Base-by-base conservation (phyloP, 1,284 basidiomycete genomes). In the Ceratobasidium sp. region DNA sequence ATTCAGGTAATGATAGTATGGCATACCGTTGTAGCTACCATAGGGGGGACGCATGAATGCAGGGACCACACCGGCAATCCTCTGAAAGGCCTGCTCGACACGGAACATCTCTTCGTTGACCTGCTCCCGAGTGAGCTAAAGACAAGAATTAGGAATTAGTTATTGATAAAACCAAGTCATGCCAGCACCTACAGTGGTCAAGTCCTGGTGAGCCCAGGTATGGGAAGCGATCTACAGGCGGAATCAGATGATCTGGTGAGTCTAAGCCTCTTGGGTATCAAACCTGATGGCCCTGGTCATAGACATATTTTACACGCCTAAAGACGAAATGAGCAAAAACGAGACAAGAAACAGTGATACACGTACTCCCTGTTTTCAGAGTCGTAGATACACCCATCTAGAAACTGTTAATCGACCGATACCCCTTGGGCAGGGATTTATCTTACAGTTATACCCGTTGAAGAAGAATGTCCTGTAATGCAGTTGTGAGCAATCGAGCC, bases 11-110 rank as follows among this genome's bases (percentile, higher is more conserved):
- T 56, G 29, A 46, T 27, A 9, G n/a, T n/a, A 23, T 4, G 9
- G 27, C 70, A 41, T 56, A 71, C 72, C 66, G 44, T 73, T 71
- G 56, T 70, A 71, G 25, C 64, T 56, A n/a, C 72, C 72, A 44
- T 50, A 73, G 7, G 72, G 72, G 39, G 72, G 72, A 47, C 72
- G 70, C 68, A 73, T 69, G 30, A 68, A 69, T 5, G 71, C 58
- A 5, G 72, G 71, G n/a, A 53, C 27, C 13, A 69, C 57, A 9
- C 70, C 70, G 11, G 47, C 9, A 33, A 71, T 69, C 57, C 42
- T 46, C 36, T 60, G 47, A 27, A 71, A 21, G n/a, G 70, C 70
- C 70, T 69, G 41, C 14, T 67, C 64, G n/a, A 56, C 53, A 33
- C 56, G 49, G 56, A 54, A 53, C 57, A 69, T 60, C 56, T 71